phyloP scores from a whole-genome alignment of 495 filamentous ascomycete species.

The Staphylotrichum longicolle region DNA sequence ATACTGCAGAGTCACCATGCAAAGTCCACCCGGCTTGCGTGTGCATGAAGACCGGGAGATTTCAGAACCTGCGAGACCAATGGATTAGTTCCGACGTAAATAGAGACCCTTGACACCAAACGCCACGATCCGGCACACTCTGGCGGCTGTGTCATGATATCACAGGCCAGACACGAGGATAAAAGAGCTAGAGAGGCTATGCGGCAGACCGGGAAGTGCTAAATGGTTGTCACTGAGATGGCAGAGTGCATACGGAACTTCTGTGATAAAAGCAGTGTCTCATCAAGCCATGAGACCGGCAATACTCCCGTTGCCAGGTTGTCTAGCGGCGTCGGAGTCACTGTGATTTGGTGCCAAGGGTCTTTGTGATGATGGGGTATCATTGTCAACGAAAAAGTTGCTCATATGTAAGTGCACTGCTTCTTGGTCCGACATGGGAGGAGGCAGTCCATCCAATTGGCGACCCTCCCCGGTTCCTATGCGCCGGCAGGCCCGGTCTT shows the following conservation, averaged over 20 bases:
- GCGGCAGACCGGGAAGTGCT: neutral
- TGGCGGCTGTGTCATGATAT: neutral
- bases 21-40: constrained; percentile 1
- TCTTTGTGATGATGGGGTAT: neutral
- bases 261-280: no score
- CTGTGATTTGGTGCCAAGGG: no score
- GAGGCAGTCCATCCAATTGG: neutral
- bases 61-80: constrained; percentile 1
- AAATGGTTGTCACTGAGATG: neutral
- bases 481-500: neutral
- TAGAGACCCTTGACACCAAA: neutral
- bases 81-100: neutral
- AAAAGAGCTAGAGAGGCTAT: neutral
- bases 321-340: no score
- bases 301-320: no score
- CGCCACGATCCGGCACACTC: constrained; percentile 18
- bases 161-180: neutral
- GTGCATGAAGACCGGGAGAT: no score
- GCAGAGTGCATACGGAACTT: neutral
- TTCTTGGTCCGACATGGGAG: neutral
- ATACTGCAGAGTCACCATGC: constrained; percentile 5
- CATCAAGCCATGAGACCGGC: no score
- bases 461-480: neutral
- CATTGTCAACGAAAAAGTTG: no score
- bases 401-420: neutral